phyloP scores from a whole-genome alignment of 2,329 filamentous ascomycete species.

The Diaporthe longicolla region DNA sequence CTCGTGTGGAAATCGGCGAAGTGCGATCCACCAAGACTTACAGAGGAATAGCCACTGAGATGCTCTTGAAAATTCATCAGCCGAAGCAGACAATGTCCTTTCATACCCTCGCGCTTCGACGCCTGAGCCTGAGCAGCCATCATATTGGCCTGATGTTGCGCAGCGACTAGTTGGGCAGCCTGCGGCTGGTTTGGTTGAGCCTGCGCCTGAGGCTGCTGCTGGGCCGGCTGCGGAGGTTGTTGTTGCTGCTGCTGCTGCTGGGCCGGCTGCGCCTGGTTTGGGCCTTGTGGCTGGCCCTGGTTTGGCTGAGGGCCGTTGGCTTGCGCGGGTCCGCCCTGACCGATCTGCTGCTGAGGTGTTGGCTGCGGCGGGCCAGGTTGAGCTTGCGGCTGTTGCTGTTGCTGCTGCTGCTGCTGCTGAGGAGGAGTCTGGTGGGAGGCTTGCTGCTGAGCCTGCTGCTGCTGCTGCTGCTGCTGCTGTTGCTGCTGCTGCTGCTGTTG shows the following conservation, averaged over 20 bases:
- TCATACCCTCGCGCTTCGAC: slow-evolving; percentile 66
- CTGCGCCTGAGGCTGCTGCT: slow-evolving; percentile 57
- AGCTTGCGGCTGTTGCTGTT: slow-evolving; percentile 45
- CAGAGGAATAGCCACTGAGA: slow-evolving; percentile 67
- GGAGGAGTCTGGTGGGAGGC: slow-evolving; percentile 40
- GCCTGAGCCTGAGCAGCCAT: slow-evolving; percentile 55
- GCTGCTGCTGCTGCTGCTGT: slow-evolving; percentile 41
- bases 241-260: slow-evolving; percentile 63
- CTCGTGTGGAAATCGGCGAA: neutral
- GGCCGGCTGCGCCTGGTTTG: slow-evolving; percentile 52
- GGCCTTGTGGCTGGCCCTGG: slow-evolving; percentile 56
- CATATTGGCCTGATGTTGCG: slow-evolving; percentile 52
- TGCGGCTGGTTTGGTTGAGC: slow-evolving; percentile 59
- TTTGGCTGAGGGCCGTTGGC: slow-evolving; percentile 53
- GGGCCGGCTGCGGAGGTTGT: slow-evolving; percentile 53
- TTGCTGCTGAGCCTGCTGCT: slow-evolving; percentile 46
- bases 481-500: slow-evolving; percentile 40
- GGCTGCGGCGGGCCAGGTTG: slow-evolving; percentile 47
- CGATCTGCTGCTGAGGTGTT: slow-evolving; percentile 52
- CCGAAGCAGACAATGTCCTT: slow-evolving; percentile 70
- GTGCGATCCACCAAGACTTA: slow-evolving; percentile 52
- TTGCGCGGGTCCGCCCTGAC: slow-evolving; percentile 49
- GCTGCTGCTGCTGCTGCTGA: slow-evolving; percentile 45
- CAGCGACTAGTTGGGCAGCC: slow-evolving; percentile 50
- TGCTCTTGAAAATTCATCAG: slow-evolving; percentile 75